These are phyloP conservation scores for Pulveroboletus ravenelii DNA, from an alignment of 768 basidiomycete species.

Conservation along the genomic window DNA sequence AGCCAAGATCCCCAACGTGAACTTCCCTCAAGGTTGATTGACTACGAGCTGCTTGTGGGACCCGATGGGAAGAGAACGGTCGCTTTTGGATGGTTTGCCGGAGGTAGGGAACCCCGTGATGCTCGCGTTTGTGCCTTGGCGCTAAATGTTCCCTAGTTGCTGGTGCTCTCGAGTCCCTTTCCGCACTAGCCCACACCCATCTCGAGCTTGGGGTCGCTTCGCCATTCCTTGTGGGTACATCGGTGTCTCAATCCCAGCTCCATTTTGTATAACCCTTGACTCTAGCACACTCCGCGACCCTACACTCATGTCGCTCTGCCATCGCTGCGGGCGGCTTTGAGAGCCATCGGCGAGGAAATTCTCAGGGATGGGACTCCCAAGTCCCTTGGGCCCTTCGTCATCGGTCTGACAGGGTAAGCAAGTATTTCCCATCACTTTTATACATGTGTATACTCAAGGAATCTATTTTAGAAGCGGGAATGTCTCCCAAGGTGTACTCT, in stretches of 20 bases:
- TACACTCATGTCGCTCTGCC: conserved; percentile 62
- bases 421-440: not conserved
- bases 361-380: conserved; percentile 51
- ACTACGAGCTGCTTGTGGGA: conserved; percentile 78
- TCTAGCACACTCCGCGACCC: conserved; percentile 69
- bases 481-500: conserved; percentile 73
- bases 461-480: conserved; percentile 59
- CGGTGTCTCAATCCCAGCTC: not conserved
- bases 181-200: conserved; percentile 72
- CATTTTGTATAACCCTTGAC: not conserved
- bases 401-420: conserved; percentile 77
- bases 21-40: conserved; percentile 55
- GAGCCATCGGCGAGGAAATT: conserved; percentile 55
- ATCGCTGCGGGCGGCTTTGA: conserved; percentile 49
- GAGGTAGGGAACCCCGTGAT: conserved; percentile 47
- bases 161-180: conserved; percentile 78
- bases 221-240: conserved; percentile 66
- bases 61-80: conserved; percentile 68
- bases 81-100: conserved; percentile 91
- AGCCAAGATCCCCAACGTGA: conserved; percentile 21
- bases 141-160: conserved; percentile 49
- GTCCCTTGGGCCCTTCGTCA: conserved; percentile 70
- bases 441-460: not conserved
- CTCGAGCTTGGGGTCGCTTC: conserved; percentile 75
- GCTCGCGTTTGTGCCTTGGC: not conserved